phyloP scores from a whole-genome alignment of 2,329 filamentous ascomycete genomes.

The Colletotrichum sp. region DNA sequence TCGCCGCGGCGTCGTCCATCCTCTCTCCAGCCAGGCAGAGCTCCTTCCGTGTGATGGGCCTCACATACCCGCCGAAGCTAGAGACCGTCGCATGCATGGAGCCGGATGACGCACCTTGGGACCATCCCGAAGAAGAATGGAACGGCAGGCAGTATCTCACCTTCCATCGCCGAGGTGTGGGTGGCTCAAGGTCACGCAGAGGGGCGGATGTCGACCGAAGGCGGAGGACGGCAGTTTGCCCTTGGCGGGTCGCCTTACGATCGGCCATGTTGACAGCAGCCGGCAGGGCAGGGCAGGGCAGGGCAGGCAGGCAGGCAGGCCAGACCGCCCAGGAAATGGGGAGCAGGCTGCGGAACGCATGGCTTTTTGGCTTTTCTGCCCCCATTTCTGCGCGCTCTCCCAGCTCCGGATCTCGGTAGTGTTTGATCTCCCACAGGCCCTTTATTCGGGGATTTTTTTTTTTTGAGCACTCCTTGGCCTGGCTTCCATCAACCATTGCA shows the following conservation, averaged over 20 bases:
- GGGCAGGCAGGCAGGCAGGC: neutral
- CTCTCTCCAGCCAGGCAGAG: neutral
- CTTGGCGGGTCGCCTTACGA: constrained; percentile 9
- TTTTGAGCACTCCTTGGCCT: neutral
- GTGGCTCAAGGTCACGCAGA: constrained; percentile 17
- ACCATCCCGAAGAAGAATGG: constrained; percentile 4
- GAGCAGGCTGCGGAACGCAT: neutral
- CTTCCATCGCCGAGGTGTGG: neutral
- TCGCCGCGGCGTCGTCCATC: neutral
- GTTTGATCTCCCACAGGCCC: constrained; percentile 16
- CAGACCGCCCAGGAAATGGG: neutral
- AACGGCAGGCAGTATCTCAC: neutral
- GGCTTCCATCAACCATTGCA: neutral
- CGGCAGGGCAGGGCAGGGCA: neutral
- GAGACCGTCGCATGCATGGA: constrained; percentile 15
- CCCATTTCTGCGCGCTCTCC: neutral
- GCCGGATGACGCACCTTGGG: constrained; percentile 18
- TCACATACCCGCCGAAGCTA: constrained; percentile 24
- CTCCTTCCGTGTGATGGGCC: constrained; percentile 19
- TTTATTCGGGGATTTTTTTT: neutral
- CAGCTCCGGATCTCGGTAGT: constrained; percentile 17
- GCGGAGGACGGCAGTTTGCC: constrained; percentile 13
- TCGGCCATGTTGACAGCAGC: neutral
- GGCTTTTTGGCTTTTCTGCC: neutral
- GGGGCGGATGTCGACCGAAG: constrained; percentile 13